phyloP scores from a whole-genome alignment of 2,329 filamentous ascomycete genomes.

The Epichloe sylvatica region DNA sequence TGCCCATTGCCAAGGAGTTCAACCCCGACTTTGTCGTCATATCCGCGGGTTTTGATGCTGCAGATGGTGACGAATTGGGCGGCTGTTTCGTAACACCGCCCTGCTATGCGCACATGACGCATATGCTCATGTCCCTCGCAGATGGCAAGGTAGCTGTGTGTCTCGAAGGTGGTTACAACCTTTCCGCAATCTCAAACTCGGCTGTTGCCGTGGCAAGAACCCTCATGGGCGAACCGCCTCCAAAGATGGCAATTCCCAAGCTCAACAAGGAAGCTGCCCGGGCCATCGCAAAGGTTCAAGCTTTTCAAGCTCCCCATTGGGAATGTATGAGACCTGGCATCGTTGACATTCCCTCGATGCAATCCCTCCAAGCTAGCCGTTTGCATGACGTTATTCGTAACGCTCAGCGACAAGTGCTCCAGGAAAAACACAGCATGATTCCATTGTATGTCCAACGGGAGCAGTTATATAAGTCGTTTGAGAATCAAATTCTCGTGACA shows the following conservation, averaged over 20 bases:
- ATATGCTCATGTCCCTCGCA: constrained; percentile 95
- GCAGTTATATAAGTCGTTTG: constrained; percentile 59
- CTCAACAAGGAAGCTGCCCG: constrained; percentile 44
- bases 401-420: constrained; percentile 59
- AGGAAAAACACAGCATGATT: constrained; percentile 62
- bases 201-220: constrained; percentile 83
- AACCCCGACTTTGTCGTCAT: constrained; percentile 89
- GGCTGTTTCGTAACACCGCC: constrained; percentile 82
- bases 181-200: constrained; percentile 82
- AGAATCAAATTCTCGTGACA: constrained; percentile 76
- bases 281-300: constrained; percentile 44
- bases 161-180: constrained; percentile 90
- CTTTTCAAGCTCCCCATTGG: constrained; percentile 62
- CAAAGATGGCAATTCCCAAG: constrained; percentile 40
- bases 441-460: constrained; percentile 68
- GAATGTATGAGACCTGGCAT: constrained; percentile 66
- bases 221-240: constrained; percentile 87
- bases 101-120: constrained; percentile 96
- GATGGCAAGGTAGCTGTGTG: constrained; percentile 83
- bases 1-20: constrained; percentile 92
- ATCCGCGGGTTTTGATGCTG: constrained; percentile 90
- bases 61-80: constrained; percentile 81
- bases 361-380: constrained; percentile 41
- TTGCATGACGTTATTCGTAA: constrained; percentile 69
- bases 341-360: constrained; percentile 38